Percentiles rank a stretch among this genome's conserved stretches.
phyloP scores from a whole-genome alignment of 2,329 filamentous ascomycete species.

The Cladosporium sp. region DNA sequence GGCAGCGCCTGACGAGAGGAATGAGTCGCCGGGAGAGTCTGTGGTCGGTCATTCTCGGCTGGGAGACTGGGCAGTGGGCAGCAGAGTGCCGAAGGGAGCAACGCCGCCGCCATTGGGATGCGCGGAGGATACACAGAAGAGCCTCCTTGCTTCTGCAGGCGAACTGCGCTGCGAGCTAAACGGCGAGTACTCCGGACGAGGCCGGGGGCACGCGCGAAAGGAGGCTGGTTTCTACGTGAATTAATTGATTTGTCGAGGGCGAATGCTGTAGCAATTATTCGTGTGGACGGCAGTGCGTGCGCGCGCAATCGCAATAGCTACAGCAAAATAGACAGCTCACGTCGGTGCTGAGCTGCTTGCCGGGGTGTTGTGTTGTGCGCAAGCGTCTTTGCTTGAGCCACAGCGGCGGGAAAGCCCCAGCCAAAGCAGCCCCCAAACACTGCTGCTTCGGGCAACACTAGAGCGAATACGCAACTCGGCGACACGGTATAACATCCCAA shows the following conservation, averaged over 20 bases:
- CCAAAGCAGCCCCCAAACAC: neutral
- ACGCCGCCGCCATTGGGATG: conserved; percentile 24
- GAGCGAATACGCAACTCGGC: conserved; percentile 1
- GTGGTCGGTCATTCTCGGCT: conserved; percentile 19
- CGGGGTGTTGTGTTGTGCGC: neutral
- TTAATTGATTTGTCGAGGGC: neutral
- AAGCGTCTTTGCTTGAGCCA: neutral
- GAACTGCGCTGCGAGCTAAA: conserved; percentile 3
- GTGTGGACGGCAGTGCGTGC: neutral
- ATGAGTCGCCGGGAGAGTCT: too few species aligned
- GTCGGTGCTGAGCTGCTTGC: neutral
- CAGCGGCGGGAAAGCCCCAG: neutral
- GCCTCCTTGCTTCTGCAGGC: conserved; percentile 27
- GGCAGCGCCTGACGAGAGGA: conserved; percentile 3
- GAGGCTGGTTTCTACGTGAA: neutral
- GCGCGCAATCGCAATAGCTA: neutral
- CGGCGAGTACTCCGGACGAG: neutral
- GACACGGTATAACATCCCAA: neutral
- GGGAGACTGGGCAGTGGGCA: conserved; percentile 18
- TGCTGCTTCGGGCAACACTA: neutral
- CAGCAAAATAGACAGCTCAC: conserved; percentile 1
- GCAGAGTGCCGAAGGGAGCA: conserved; percentile 23
- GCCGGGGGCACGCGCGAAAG: neutral
- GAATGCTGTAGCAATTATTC: neutral
- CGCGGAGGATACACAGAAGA: conserved; percentile 25